Conservation (phyloP, 371 early-diverging fungal species). For the Mucor ambiguus region DNA sequence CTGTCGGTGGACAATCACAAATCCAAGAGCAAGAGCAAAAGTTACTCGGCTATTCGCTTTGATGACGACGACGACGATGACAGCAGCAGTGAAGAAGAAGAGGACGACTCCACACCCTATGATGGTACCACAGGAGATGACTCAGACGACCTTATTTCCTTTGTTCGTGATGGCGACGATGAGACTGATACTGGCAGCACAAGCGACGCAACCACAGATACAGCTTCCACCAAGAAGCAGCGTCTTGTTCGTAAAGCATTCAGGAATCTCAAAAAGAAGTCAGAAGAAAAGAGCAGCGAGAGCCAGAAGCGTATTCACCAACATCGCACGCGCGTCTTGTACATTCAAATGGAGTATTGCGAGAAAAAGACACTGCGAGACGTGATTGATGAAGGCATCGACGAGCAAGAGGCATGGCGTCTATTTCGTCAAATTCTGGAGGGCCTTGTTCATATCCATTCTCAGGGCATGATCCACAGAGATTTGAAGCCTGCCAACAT, state of each 20-base stretch:
- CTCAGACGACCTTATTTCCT: slow-evolving; percentile 38
- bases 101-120: slow-evolving; percentile 6
- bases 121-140: slow-evolving; percentile 10
- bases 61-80: slow-evolving; percentile 51
- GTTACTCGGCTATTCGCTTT: slow-evolving; percentile 57
- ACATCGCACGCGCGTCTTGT: slow-evolving; percentile 66
- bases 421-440: slow-evolving; percentile 84
- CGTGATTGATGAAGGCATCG: slow-evolving; percentile 83
- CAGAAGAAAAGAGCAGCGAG: slow-evolving; percentile 25
- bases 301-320: slow-evolving; percentile 27
- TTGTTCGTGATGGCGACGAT: slow-evolving; percentile 22
- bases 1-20: slow-evolving; percentile 49
- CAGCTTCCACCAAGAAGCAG: slow-evolving; percentile 15
- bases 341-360: slow-evolving; percentile 99
- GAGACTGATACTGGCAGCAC: slow-evolving; percentile 6
- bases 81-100: slow-evolving; percentile 34
- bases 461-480: slow-evolving; percentile 93
- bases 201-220: slow-evolving; percentile 11
- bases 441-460: slow-evolving; percentile 86
- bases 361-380: slow-evolving; percentile 91
- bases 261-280: slow-evolving; percentile 23
- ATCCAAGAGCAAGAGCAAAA: slow-evolving; percentile 46
- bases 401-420: slow-evolving; percentile 67
- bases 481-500: slow-evolving; percentile 98
- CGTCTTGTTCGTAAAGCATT: slow-evolving; percentile 13